Evolutionary conservation across 129 eudicot species (phyloP).

Genomic region (Cynara cardunculus): DNA sequence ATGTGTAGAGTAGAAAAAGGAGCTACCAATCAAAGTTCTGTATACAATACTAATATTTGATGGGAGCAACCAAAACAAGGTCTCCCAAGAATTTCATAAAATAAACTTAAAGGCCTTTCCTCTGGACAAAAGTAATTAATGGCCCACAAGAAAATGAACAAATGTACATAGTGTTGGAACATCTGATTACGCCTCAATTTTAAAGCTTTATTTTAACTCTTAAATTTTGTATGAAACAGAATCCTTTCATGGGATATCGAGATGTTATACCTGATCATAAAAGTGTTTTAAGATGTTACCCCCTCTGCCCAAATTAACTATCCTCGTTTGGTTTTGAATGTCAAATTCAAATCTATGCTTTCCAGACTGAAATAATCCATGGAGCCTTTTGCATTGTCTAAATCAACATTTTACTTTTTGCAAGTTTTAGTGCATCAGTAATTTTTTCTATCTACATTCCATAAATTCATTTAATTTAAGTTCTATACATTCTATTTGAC

Average conservation of each 20-base stretch:
- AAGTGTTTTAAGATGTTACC: not conserved
- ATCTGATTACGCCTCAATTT: not conserved
- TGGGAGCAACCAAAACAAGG: not conserved
- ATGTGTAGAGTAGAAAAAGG: too few species aligned
- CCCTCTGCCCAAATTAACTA: not conserved
- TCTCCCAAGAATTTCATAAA: not conserved
- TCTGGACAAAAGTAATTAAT: not conserved
- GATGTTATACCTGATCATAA: not conserved
- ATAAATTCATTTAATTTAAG: not conserved
- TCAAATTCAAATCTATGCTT: not conserved
- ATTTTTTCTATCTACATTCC: not conserved
- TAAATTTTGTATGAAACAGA: not conserved
- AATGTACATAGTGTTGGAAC: not conserved
- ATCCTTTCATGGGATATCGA: not conserved
- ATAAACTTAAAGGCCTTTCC: not conserved
- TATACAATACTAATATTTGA: not conserved
- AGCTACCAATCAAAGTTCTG: not conserved
- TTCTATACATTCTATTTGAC: not conserved
- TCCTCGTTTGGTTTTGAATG: not conserved
- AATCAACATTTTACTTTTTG: not conserved
- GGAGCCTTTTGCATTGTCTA: not conserved
- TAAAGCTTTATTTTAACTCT: not conserved
- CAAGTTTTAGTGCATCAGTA: not conserved
- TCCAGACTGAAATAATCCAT: not conserved
- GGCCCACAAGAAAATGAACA: not conserved